These are phyloP conservation scores for Chaetomium olivaceum DNA, from an alignment of 2,329 filamentous ascomycete genomes.

Conservation along the genomic window DNA sequence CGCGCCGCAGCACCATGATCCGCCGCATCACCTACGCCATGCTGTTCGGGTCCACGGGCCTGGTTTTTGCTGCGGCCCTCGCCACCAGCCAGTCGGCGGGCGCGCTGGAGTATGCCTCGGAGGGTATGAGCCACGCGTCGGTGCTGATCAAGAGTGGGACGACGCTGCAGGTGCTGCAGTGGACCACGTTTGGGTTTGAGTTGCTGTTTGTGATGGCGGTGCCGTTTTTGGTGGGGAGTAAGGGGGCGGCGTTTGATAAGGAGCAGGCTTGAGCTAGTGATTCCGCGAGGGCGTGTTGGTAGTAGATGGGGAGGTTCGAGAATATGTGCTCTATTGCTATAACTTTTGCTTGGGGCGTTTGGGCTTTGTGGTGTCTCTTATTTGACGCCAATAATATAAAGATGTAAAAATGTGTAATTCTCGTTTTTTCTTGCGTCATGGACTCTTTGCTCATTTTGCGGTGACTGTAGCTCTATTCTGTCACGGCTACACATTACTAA, in stretches of 20 bases:
- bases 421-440: no score
- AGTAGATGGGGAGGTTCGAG: no score
- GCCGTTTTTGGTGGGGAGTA: constrained; percentile 23
- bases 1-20: constrained; percentile 23
- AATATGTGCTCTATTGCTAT: no score
- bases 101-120: constrained; percentile 28
- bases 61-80: constrained; percentile 30
- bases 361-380: no score
- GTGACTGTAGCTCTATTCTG: no score
- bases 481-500: no score
- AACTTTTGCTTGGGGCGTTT: no score
- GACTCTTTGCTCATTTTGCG: no score
- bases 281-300: no score
- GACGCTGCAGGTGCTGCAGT: constrained; percentile 35
- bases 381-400: no score
- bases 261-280: constrained; percentile 4
- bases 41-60: constrained; percentile 28
- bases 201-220: constrained; percentile 29
- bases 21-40: constrained; percentile 26
- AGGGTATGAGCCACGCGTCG: constrained; percentile 10
- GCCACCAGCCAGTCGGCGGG: constrained; percentile 29
- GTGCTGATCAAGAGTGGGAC: constrained; percentile 30
- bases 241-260: constrained; percentile 5
- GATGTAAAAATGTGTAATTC: no score
- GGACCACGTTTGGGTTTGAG: constrained; percentile 33